A percentile compares a stretch with the other conserved stretches of the same genome.
phyloP scores from a whole-genome alignment of 2,329 filamentous ascomycete species.

The Aspergillus flavus region DNA sequence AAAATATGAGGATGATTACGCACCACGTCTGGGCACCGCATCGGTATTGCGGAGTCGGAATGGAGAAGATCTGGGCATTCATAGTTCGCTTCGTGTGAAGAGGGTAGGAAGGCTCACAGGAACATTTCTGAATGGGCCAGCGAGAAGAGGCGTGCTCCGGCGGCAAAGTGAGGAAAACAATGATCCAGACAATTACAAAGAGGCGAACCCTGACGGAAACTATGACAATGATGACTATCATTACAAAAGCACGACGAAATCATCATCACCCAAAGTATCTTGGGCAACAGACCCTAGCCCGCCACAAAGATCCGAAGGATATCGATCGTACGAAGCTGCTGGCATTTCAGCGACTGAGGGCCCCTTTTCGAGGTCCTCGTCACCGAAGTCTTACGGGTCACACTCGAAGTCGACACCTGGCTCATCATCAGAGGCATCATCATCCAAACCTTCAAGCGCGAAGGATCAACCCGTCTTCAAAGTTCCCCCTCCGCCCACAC shows the following conservation, averaged over 20 bases:
- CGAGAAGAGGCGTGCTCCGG: constrained; percentile 68
- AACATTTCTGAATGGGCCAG: constrained; percentile 77
- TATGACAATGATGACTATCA: constrained; percentile 32
- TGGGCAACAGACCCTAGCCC: constrained; percentile 39
- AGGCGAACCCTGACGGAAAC: constrained; percentile 32
- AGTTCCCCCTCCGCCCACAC: constrained; percentile 57
- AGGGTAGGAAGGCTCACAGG: constrained; percentile 74
- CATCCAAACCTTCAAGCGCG: constrained; percentile 44
- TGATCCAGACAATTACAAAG: constrained; percentile 36
- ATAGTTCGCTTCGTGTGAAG: constrained; percentile 77
- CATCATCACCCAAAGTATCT: constrained; percentile 40
- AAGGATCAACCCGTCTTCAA: constrained; percentile 60
- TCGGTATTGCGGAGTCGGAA: constrained; percentile 46
- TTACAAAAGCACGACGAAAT: constrained; percentile 25
- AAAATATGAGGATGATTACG: constrained; percentile 39
- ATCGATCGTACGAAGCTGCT: constrained; percentile 26
- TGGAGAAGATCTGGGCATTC: constrained; percentile 66
- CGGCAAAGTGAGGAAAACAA: constrained; percentile 67
- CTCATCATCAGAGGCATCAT: constrained; percentile 43
- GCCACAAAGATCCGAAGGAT: constrained; percentile 24
- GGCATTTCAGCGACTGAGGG: constrained; percentile 26
- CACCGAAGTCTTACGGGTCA: constrained; percentile 39
- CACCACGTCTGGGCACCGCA: constrained; percentile 34
- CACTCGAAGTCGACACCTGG: constrained; percentile 45
- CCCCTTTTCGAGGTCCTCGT: constrained; percentile 37